Conservation (phyloP, 2,329 filamentous ascomycete species). For the Elsinoe batatas region DNA sequence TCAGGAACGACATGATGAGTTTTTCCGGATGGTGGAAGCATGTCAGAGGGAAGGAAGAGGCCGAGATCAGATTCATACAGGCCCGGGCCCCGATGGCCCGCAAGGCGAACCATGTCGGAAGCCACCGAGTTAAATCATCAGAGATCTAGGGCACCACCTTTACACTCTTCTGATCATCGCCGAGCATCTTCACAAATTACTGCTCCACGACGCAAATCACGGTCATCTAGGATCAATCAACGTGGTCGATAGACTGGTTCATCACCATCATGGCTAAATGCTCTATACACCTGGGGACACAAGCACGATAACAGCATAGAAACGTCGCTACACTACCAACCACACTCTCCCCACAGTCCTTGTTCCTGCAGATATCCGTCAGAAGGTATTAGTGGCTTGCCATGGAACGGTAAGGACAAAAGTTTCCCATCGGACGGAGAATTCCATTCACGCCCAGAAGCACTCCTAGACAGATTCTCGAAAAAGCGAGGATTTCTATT, state of each 20-base stretch:
- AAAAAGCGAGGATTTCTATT: constrained; percentile 1
- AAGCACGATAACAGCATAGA: not conserved
- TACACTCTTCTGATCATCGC: not conserved
- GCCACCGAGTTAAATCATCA: not conserved
- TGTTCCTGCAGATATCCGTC: not conserved
- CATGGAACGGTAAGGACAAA: not conserved
- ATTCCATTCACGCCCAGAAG: not conserved
- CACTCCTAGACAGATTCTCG: constrained; percentile 3
- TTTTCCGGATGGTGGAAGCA: not conserved
- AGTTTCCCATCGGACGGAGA: not conserved
- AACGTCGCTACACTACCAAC: constrained; percentile 2
- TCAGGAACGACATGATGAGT: not conserved
- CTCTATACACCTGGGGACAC: not conserved
- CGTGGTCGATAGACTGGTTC: not conserved
- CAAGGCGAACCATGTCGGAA: not conserved
- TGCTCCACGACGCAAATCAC: not conserved
- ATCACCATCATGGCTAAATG: not conserved
- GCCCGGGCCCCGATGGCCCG: not conserved
- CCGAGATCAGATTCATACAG: not conserved
- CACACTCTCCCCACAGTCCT: not conserved
- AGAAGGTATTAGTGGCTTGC: not conserved
- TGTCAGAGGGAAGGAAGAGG: not conserved
- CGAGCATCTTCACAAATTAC: not conserved
- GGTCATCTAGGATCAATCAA: not conserved
- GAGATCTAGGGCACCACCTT: not conserved